phyloP scores from a whole-genome alignment of 2,329 filamentous ascomycete genomes.

The Bimuria novae-zelandiae region DNA sequence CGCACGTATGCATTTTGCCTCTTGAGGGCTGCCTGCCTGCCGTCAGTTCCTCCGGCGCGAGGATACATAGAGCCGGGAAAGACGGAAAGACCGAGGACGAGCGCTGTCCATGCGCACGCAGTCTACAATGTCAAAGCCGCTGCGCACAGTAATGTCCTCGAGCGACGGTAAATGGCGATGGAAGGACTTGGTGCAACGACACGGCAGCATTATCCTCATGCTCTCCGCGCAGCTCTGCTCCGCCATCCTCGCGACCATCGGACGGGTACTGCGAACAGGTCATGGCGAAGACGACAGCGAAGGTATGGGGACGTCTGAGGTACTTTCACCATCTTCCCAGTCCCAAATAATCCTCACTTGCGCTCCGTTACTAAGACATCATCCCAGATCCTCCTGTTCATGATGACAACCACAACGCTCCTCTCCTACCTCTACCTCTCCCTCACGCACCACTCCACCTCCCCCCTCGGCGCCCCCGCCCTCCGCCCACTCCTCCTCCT shows the following conservation, averaged over 20 bases:
- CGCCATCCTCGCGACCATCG: conserved; percentile 1
- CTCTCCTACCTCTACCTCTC: not conserved
- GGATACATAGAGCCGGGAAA: too few species aligned
- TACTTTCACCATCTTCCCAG: too few species aligned
- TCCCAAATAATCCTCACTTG: not conserved
- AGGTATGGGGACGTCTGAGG: conserved; percentile 4
- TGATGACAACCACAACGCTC: not conserved
- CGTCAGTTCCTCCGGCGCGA: not conserved
- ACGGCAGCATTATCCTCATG: conserved; percentile 4
- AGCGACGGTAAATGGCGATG: too few species aligned
- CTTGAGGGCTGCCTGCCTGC: not conserved
- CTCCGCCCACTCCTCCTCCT: not conserved
- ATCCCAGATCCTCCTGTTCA: conserved; percentile 2
- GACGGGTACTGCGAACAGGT: conserved; percentile 1
- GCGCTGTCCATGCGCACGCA: not conserved
- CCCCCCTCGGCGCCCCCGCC: not conserved
- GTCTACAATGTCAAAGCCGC: not conserved
- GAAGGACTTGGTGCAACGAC: not conserved
- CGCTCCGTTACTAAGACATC: not conserved
- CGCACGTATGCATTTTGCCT: not conserved
- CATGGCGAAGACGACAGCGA: not conserved
- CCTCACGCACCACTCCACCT: not conserved
- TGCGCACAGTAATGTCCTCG: not conserved
- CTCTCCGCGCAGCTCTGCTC: not conserved
- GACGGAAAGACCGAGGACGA: not conserved